These are phyloP conservation scores for Podila minutissima DNA, from an alignment of 192 early-diverging fungal species.

Conservation along the genomic window DNA sequence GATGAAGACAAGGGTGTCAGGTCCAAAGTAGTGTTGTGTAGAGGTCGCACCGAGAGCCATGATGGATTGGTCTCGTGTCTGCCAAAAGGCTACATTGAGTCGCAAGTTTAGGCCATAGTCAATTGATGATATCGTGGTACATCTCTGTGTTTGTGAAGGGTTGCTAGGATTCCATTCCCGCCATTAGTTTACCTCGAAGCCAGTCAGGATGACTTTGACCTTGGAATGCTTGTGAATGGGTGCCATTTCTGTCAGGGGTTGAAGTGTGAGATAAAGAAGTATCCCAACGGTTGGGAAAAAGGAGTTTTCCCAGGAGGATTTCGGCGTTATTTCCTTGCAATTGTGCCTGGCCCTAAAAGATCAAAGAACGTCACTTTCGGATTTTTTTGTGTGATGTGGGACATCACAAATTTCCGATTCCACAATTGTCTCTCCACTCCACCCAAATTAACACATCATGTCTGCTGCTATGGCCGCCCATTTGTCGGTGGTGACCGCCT, in stretches of 20 bases:
- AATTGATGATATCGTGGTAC: not conserved
- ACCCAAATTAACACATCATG: slow-evolving; percentile 19
- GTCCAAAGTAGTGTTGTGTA: slow-evolving; percentile 31
- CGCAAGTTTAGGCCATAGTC: not conserved
- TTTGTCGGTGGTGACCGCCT: slow-evolving; percentile 60
- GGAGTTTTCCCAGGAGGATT: too few species aligned
- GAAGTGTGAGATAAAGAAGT: not conserved
- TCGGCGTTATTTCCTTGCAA: too few species aligned
- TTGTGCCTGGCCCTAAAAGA: too few species aligned
- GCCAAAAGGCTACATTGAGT: slow-evolving; percentile 21
- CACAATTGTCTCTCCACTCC: not conserved
- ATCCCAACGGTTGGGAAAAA: not conserved
- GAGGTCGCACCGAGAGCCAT: slow-evolving; percentile 33
- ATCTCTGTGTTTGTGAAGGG: not conserved
- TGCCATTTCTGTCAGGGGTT: slow-evolving; percentile 14
- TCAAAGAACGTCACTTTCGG: too few species aligned
- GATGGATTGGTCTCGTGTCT: slow-evolving; percentile 42
- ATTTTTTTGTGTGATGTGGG: too few species aligned
- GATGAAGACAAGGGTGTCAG: slow-evolving; percentile 3
- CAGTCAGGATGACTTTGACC: slow-evolving; percentile 47
- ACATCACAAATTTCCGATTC: not conserved
- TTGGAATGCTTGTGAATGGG: slow-evolving; percentile 26
- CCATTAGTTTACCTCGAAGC: slow-evolving; percentile 33
- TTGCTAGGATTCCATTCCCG: not conserved
- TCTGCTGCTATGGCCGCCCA: slow-evolving; percentile 55